Conservation (phyloP, 306 rosid genomes). For the Castanospermum australe region DNA sequence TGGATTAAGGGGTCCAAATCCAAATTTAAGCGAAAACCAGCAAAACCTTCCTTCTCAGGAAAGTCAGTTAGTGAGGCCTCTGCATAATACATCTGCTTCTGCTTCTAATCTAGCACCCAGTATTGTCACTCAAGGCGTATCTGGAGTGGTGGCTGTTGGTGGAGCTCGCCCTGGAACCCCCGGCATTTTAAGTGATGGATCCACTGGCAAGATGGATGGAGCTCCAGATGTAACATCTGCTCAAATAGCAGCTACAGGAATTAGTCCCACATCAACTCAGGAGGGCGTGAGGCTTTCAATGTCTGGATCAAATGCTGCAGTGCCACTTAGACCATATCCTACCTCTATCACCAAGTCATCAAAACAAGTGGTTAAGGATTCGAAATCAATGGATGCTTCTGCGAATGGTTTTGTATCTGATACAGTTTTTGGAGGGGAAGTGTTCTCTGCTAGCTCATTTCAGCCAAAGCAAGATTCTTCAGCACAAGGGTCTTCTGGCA, state of each 20-base stretch:
- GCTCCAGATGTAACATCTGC: conserved; percentile 40
- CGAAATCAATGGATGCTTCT: conserved; percentile 45
- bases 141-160: conserved; percentile 36
- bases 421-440: conserved; percentile 70
- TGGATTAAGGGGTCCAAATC: conserved; percentile 52
- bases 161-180: conserved; percentile 42
- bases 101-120: conserved; percentile 39
- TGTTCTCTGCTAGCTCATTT: conserved; percentile 62
- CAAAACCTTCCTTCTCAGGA: conserved; percentile 47
- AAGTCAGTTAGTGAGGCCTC: conserved; percentile 47
- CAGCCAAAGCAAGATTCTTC: conserved; percentile 60
- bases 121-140: conserved; percentile 48
- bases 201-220: conserved; percentile 47
- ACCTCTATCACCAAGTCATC: conserved; percentile 45
- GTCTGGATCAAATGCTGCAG: conserved; percentile 50
- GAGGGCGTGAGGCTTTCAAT: conserved; percentile 58
- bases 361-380: conserved; percentile 48
- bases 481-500: conserved; percentile 43
- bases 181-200: conserved; percentile 47
- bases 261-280: conserved; percentile 42
- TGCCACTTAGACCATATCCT: conserved; percentile 52
- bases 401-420: conserved; percentile 66
- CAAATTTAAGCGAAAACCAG: conserved; percentile 40
- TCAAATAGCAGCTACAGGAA: conserved; percentile 44
- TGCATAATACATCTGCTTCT: conserved; percentile 42